Conservation (phyloP, 495 filamentous ascomycete genomes). For the Lasiosphaeriaceae sp. region DNA sequence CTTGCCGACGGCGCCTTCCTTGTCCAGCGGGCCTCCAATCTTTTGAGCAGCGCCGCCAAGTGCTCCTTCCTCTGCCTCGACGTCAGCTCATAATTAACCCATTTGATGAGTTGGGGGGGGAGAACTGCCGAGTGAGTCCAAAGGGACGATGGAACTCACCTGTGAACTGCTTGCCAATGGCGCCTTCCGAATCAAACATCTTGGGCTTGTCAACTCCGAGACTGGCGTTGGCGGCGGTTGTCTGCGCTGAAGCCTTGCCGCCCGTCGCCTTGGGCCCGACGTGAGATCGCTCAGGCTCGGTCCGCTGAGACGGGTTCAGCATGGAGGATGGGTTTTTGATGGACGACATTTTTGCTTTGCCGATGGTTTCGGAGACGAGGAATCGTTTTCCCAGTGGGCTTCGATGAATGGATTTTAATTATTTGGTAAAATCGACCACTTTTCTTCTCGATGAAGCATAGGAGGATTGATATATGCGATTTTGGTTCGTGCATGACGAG, state of each 20-base stretch:
- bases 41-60: constrained; percentile 49
- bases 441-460: no score
- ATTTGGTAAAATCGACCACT: no score
- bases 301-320: constrained; percentile 2
- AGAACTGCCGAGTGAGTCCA: neutral
- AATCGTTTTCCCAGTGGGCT: no score
- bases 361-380: no score
- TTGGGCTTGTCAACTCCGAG: constrained; percentile 22
- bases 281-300: constrained; percentile 7
- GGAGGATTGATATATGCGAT: no score
- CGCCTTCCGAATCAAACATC: constrained; percentile 32
- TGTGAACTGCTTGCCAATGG: constrained; percentile 37
- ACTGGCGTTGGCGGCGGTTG: constrained; percentile 21
- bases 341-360: neutral
- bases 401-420: no score
- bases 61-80: constrained; percentile 37
- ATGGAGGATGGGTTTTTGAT: constrained; percentile 2
- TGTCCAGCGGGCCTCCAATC: constrained; percentile 51
- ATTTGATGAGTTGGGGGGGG: neutral
- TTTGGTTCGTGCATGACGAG: no score
- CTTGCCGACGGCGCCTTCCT: constrained; percentile 44
- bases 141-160: constrained; percentile 9
- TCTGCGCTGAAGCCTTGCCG: constrained; percentile 15
- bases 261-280: constrained; percentile 18
- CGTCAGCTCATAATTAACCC: neutral